Evolutionary conservation across 2,329 filamentous ascomycete genomes (phyloP).

Genomic region (Fusarium pseudograminearum): DNA sequence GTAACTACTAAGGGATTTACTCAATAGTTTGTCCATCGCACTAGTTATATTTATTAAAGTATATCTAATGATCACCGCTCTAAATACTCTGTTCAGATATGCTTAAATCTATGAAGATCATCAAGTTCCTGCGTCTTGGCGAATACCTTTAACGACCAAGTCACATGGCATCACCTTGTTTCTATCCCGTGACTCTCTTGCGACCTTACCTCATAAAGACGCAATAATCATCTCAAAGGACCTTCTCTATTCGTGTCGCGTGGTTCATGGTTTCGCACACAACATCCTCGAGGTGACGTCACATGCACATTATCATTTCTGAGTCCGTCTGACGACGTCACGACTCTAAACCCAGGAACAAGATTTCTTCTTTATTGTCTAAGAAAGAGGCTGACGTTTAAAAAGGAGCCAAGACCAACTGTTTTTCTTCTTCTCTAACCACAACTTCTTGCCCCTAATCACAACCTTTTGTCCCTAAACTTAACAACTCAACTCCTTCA

Average conservation of each 20-base stretch:
- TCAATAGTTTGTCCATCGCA: not conserved
- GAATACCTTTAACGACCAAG: not conserved
- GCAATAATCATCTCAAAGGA: conserved; percentile 22
- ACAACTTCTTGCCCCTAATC: not conserved
- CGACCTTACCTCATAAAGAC: conserved; percentile 34
- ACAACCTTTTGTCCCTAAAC: not conserved
- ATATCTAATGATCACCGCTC: not conserved
- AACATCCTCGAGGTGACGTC: conserved; percentile 39
- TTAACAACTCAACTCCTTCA: conserved; percentile 9
- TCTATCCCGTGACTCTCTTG: conserved; percentile 1
- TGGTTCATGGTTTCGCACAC: conserved; percentile 21
- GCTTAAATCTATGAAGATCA: not conserved
- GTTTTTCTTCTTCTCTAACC: not conserved
- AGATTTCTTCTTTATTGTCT: not conserved
- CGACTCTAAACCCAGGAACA: conserved; percentile 40
- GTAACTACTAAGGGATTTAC: no score
- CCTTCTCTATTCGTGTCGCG: conserved; percentile 23
- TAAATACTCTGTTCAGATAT: not conserved
- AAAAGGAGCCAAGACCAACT: conserved; percentile 1
- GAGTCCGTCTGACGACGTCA: conserved; percentile 47
- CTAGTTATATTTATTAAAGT: not conserved
- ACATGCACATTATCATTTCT: conserved; percentile 36
- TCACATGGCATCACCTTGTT: conserved; percentile 3
- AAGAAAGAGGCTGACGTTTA: not conserved
- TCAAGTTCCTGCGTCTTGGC: not conserved